Evolutionary conservation across 2,329 filamentous ascomycete genomes (phyloP), one percentile per base, ranked within the genome.

Genomic region (Aspergillus latus): DNA sequence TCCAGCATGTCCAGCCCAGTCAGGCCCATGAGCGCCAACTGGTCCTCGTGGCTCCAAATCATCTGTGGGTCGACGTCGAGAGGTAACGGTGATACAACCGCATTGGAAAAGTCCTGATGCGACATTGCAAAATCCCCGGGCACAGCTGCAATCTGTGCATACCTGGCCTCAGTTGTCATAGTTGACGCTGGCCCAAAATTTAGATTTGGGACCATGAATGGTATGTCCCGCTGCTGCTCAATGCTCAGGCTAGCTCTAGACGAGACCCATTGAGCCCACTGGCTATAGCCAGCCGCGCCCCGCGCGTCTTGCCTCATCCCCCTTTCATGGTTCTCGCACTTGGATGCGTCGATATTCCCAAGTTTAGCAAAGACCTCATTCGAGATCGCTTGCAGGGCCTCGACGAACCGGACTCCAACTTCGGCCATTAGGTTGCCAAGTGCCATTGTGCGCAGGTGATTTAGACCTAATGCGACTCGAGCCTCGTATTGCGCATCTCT

Each of bases 371-470:
- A 47, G 11, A 66, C 67, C 49, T 70, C 66, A 7, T 67, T 58
- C 8, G 67, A 61, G 37, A 70, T 68, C 4, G 57, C 60, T 39
- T 62, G 67, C 9, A 70, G 56, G 6, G 62, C 63, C 43, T 68
- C 66, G 3, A 70, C 66, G 50, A 69, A 69, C 5, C 54, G 56
- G 11, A 70, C 64, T 0, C 67, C 66, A 40, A 68, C 56, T 46
- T 64, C 63, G 4, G 68, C 64, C 4, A 68, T 68, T 36, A 60
- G 59, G 49, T 72, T 74, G 0, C 69, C 72, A 4, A 63, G 62
- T 0, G 72, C 66, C 71, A 75, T 74, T 15, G 57, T 65, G 1
- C 65, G 59, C 1, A 74, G 66, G 47, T 69, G 72, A 4, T 66
- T 63, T 5, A 74, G 30, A 0, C 71, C 72, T 44, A 74, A 72